phyloP scores from a whole-genome alignment of 2,329 filamentous ascomycete species.

The Nothophoma quercina region DNA sequence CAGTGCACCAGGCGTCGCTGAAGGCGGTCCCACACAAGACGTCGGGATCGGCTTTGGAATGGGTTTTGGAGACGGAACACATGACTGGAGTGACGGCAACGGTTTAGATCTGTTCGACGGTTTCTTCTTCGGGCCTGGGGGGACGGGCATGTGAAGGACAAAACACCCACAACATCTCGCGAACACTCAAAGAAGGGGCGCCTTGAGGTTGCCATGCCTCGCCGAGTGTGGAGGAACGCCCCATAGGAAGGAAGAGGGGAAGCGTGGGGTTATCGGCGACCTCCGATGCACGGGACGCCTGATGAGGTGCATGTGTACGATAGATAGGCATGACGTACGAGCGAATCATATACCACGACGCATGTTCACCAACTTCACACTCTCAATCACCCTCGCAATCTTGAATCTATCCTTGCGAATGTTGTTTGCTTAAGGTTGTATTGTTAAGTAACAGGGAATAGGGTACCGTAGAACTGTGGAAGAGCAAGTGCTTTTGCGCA shows the following conservation, averaged over 20 bases:
- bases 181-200: too few species aligned
- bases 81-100: conserved; percentile 62
- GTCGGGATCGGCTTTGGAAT: conserved; percentile 67
- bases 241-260: not conserved
- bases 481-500: too few species aligned
- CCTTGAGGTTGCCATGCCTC: too few species aligned
- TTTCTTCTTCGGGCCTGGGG: conserved; percentile 55
- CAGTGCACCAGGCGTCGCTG: conserved; percentile 12
- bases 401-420: too few species aligned
- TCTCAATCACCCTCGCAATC: too few species aligned
- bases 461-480: too few species aligned
- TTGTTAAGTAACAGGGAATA: too few species aligned
- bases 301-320: conserved; percentile 1
- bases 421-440: too few species aligned
- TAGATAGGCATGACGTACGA: not conserved
- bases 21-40: conserved; percentile 64
- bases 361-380: too few species aligned
- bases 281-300: not conserved
- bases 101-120: conserved; percentile 68
- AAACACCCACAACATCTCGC: too few species aligned
- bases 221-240: not conserved
- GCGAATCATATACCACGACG: not conserved
- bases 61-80: conserved; percentile 56
- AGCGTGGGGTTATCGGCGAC: not conserved
- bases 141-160: conserved; percentile 26